phyloP scores from a whole-genome alignment of 306 rosid species.

The Pterocarpus santalinus region DNA sequence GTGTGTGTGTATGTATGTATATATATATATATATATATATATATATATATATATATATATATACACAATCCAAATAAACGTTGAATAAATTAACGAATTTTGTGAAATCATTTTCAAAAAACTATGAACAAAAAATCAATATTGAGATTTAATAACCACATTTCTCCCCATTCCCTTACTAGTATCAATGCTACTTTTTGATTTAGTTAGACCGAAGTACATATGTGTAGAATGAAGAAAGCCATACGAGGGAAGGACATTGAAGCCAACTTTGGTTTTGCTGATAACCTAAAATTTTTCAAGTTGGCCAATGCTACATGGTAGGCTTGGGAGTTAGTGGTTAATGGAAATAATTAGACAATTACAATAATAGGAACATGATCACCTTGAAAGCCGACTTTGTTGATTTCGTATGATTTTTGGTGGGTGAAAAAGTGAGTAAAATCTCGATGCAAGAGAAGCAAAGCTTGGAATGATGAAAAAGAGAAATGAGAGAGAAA shows the following conservation, averaged over 20 bases:
- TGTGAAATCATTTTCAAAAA: no score
- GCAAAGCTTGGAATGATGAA: conserved; percentile 54
- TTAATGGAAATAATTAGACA: conserved; percentile 36
- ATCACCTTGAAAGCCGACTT: conserved; percentile 66
- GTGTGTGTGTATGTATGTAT: no score
- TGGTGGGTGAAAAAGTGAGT: conserved; percentile 47
- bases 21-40: no score
- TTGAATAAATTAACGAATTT: no score
- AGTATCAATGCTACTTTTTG: no score
- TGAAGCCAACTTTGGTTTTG: neutral
- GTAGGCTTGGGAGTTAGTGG: neutral
- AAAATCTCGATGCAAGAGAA: conserved; percentile 52
- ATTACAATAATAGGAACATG: conserved; percentile 56
- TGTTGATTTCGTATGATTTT: conserved; percentile 50
- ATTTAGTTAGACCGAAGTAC: neutral
- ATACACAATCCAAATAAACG: no score
- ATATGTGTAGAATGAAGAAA: neutral
- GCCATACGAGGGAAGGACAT: neutral
- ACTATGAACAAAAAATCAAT: no score
- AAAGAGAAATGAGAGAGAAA: conserved; percentile 37
- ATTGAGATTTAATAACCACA: no score
- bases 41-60: no score
- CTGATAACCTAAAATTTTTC: neutral
- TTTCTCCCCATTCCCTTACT: no score
- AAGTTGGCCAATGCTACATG: neutral